A percentile compares a stretch with the other conserved stretches of the same genome.
Conservation (phyloP, 202 grass and related monocot species). For the Alloteropsis angusta region DNA sequence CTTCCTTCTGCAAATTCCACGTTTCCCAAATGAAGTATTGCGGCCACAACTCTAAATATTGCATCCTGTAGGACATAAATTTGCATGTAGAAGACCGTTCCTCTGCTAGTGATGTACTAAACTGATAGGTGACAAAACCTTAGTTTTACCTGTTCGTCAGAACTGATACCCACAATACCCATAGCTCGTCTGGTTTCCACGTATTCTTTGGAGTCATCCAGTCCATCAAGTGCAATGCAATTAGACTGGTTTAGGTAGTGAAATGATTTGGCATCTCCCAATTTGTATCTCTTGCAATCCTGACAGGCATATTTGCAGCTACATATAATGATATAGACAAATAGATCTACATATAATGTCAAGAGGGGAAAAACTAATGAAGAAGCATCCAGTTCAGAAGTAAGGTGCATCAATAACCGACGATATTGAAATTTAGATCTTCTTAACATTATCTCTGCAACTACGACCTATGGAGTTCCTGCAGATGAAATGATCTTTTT, state of each 20-base stretch:
- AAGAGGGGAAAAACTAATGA: neutral
- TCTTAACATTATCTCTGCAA: neutral
- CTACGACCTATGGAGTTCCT: neutral
- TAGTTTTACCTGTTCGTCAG: conserved; percentile 60
- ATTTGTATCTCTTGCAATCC: conserved; percentile 71
- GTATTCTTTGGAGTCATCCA: conserved; percentile 83
- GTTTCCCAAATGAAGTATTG: conserved; percentile 96
- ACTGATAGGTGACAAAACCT: conserved; percentile 19
- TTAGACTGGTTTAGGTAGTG: conserved; percentile 95
- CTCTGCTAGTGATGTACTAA: neutral
- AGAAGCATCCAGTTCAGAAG: neutral
- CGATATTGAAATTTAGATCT: neutral
- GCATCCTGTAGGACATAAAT: conserved; percentile 48
- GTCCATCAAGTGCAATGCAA: conserved; percentile 62
- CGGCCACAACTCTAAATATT: conserved; percentile 87
- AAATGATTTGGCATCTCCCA: conserved; percentile 70
- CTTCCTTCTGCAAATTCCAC: conserved; percentile 82
- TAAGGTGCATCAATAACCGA: neutral
- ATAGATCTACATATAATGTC: conserved; percentile 1
- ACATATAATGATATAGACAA: conserved; percentile 4
- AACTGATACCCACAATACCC: conserved; percentile 82
- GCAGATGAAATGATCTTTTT: neutral
- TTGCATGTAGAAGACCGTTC: neutral
- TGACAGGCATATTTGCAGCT: conserved; percentile 27
- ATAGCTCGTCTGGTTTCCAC: conserved; percentile 81